A percentile compares a stretch with the other conserved stretches of the same genome.
Evolutionary conservation across 768 basidiomycete genomes (phyloP).

Genomic region (Sarcomyxa edulis): DNA sequence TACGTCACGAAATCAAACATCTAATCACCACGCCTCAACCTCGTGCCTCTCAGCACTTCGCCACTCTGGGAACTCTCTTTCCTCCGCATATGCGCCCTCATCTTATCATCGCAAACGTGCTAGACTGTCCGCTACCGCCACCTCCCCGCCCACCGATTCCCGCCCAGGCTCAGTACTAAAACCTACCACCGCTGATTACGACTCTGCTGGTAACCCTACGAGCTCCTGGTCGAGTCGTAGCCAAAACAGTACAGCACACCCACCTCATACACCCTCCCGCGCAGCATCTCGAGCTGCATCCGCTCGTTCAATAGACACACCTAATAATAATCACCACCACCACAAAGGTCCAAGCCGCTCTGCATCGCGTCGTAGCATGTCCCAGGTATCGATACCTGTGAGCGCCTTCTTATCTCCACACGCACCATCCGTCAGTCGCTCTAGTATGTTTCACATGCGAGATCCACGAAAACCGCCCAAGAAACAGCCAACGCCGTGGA

Average conservation of each 20-base stretch:
- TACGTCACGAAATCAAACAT: conserved; percentile 10
- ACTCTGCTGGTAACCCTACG: too few species aligned
- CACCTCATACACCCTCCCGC: conserved; percentile 21
- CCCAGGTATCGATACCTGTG: conserved; percentile 73
- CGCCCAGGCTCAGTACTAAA: conserved; percentile 38
- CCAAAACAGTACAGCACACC: neutral
- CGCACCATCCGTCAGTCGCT: conserved; percentile 62
- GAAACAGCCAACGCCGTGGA: conserved; percentile 57
- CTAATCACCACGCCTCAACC: neutral
- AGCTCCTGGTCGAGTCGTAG: conserved; percentile 29
- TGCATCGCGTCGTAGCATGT: conserved; percentile 50
- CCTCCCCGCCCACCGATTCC: conserved; percentile 29
- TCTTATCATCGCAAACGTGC: conserved; percentile 72
- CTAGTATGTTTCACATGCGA: conserved; percentile 70
- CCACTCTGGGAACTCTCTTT: conserved; percentile 37
- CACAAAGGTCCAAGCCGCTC: conserved; percentile 20
- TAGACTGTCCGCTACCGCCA: conserved; percentile 41
- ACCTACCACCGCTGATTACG: conserved; percentile 10
- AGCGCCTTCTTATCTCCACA: conserved; percentile 75
- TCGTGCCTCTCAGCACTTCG: conserved; percentile 40
- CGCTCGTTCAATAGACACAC: conserved; percentile 11
- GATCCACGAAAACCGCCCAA: conserved; percentile 68
- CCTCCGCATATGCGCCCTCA: conserved; percentile 59
- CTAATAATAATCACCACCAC: conserved; percentile 17
- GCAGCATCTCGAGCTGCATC: conserved; percentile 30